phyloP scores from a whole-genome alignment of 192 early-diverging fungal genomes.

The Coemansia sp. region DNA sequence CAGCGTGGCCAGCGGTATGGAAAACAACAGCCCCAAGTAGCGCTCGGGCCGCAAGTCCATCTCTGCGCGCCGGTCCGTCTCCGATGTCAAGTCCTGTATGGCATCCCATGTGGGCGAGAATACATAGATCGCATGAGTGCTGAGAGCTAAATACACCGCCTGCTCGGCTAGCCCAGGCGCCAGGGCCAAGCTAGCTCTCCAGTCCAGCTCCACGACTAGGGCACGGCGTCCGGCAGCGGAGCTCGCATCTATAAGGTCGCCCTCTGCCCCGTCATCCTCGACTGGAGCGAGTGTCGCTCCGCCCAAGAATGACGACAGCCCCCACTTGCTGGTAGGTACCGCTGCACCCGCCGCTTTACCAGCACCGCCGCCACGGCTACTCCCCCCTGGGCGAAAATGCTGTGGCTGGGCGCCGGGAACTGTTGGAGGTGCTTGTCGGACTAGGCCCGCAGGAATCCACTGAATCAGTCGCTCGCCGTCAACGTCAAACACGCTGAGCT shows the following conservation, averaged over 20 bases:
- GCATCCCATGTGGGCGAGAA: slow-evolving; percentile 32
- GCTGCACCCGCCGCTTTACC: background rate
- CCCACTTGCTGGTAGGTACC: slow-evolving; percentile 25
- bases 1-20: slow-evolving; percentile 25
- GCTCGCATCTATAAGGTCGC: background rate
- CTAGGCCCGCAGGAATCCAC: slow-evolving; percentile 44
- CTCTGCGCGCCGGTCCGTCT: slow-evolving; percentile 1
- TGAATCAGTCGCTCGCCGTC: slow-evolving; percentile 40
- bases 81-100: background rate
- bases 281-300: background rate
- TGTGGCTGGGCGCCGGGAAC: slow-evolving; percentile 1
- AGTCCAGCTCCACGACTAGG: background rate
- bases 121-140: slow-evolving; percentile 42
- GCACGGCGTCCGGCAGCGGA: background rate
- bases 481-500: slow-evolving; percentile 39
- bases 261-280: background rate
- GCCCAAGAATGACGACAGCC: slow-evolving; percentile 30
- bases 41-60: slow-evolving; percentile 44
- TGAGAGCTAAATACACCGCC: slow-evolving; percentile 44
- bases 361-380: background rate
- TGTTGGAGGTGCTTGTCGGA: slow-evolving; percentile 27
- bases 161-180: slow-evolving; percentile 26
- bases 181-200: slow-evolving; percentile 8
- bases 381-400: too few relatives aligned
- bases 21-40: slow-evolving; percentile 29